Percentiles rank a stretch among this genome's conserved stretches.
Conservation (phyloP, 1,284 basidiomycete species). For the Mycena sp. region DNA sequence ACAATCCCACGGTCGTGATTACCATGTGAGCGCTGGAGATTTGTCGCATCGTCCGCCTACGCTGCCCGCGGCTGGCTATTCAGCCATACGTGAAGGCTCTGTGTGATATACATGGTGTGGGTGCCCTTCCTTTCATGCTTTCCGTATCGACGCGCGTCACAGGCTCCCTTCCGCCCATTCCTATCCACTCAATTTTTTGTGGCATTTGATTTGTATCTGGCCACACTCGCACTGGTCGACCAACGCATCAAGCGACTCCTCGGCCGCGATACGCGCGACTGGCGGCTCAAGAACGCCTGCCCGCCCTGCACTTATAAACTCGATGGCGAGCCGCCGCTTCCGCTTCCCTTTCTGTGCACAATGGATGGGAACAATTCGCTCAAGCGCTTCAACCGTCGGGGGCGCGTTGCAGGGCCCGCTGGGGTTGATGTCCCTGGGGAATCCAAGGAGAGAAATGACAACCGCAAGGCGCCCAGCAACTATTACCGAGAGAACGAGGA, state of each 20-base stretch:
- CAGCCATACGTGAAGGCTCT: too few relatives aligned
- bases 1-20: slow-evolving; percentile 13
- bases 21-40: neutral
- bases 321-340: slow-evolving; percentile 34
- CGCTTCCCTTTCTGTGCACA: slow-evolving; percentile 10
- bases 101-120: too few relatives aligned
- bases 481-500: slow-evolving; percentile 31
- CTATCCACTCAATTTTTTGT: too few relatives aligned
- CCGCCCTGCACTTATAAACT: slow-evolving; percentile 29
- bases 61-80: neutral
- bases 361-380: neutral
- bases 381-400: neutral
- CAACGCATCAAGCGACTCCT: too few relatives aligned
- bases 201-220: too few relatives aligned
- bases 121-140: too few relatives aligned
- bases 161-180: too few relatives aligned
- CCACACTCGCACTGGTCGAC: too few relatives aligned
- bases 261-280: too few relatives aligned
- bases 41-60: neutral
- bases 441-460: slow-evolving; percentile 30
- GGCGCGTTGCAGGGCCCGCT: neutral
- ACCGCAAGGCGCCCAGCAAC: slow-evolving; percentile 22
- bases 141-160: too few relatives aligned
- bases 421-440: neutral
- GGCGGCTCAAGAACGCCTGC: too few relatives aligned